phyloP scores from a whole-genome alignment of 495 filamentous ascomycete genomes.

The Astrocystis sublimbata region DNA sequence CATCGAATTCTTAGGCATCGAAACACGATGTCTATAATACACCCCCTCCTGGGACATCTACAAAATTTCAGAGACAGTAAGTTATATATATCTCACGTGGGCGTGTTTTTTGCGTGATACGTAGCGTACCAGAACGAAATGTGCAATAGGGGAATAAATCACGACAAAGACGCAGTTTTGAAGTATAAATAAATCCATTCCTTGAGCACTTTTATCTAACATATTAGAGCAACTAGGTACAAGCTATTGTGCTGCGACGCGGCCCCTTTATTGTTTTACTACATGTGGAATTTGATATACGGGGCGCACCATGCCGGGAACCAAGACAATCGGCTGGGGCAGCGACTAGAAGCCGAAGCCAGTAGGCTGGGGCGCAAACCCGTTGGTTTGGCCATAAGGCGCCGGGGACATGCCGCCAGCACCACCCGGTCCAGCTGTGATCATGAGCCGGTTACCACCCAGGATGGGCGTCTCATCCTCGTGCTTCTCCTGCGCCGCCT shows the following conservation, averaged over 20 bases:
- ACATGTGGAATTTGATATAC: background rate
- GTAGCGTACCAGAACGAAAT: too few relatives aligned
- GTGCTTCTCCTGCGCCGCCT: conserved; percentile 80
- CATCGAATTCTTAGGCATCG: too few relatives aligned
- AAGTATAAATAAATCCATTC: too few relatives aligned
- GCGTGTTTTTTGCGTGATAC: too few relatives aligned
- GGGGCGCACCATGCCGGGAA: conserved; percentile 5
- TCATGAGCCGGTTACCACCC: conserved; percentile 88
- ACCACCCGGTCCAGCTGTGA: conserved; percentile 83
- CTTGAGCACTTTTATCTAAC: too few relatives aligned
- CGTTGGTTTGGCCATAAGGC: conserved; percentile 72
- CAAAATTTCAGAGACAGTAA: too few relatives aligned
- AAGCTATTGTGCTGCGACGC: background rate
- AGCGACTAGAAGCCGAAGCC: conserved; percentile 57
- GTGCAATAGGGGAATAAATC: too few relatives aligned
- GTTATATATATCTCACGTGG: too few relatives aligned
- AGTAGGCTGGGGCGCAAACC: conserved; percentile 77
- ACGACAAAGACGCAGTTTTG: too few relatives aligned
- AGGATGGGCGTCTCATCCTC: conserved; percentile 95
- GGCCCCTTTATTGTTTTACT: background rate
- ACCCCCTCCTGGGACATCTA: too few relatives aligned
- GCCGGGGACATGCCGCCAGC: conserved; percentile 55
- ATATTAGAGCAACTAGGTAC: background rate
- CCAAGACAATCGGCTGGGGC: conserved; percentile 1
- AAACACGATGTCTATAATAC: too few relatives aligned